Evolutionary conservation across 2,329 filamentous ascomycete genomes (phyloP).

Genomic region (Cladophialophora yegresii): DNA sequence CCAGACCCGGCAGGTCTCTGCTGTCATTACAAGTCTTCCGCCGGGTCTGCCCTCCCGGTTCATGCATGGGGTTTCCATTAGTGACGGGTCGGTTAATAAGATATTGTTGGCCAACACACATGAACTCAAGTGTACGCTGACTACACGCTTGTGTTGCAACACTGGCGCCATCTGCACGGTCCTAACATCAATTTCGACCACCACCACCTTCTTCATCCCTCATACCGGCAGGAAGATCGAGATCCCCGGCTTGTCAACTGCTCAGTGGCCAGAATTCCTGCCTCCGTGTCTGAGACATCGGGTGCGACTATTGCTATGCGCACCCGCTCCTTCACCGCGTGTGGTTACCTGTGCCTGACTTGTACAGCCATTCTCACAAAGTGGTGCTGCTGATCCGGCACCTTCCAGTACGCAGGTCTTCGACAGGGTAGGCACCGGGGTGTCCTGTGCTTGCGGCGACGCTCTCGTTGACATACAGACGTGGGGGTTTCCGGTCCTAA

Average conservation of each 20-base stretch:
- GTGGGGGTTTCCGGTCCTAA: background rate
- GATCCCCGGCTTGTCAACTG: background rate
- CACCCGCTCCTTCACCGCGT: background rate
- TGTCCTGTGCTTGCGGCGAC: background rate
- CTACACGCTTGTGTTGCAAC: background rate
- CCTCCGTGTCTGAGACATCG: background rate
- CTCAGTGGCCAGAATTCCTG: background rate
- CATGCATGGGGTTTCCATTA: background rate
- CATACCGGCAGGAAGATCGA: background rate
- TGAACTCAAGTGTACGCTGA: background rate
- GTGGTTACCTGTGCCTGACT: background rate
- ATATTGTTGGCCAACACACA: background rate
- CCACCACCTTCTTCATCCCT: background rate
- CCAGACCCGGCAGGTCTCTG: background rate
- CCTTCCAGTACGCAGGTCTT: background rate
- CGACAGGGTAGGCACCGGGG: background rate
- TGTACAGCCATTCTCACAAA: background rate
- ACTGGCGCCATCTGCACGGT: background rate
- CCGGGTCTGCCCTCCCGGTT: background rate
- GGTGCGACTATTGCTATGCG: background rate
- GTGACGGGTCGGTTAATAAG: background rate
- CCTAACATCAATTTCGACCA: background rate
- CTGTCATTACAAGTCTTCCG: background rate
- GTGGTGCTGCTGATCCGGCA: too few relatives aligned
- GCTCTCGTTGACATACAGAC: background rate